phyloP scores from a whole-genome alignment of 352 stramenopile species.

The Aphanomyces euteiches region DNA sequence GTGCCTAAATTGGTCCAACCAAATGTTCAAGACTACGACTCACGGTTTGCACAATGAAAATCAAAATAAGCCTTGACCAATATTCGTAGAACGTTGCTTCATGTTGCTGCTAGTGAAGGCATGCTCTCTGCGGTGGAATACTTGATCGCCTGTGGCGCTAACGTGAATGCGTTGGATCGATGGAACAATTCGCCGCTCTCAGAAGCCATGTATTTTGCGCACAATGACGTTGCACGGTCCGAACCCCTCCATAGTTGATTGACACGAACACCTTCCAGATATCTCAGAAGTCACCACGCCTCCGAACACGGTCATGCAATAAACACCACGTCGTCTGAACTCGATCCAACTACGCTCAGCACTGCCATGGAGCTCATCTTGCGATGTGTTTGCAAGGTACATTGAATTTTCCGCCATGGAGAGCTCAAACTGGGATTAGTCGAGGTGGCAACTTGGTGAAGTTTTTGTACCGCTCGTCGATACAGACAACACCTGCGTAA shows the following conservation, averaged over 20 bases:
- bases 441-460: constrained; percentile 68
- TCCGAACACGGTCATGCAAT: constrained; percentile 57
- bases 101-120: constrained; percentile 70
- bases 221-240: constrained; percentile 65
- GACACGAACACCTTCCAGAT: not conserved
- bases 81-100: constrained; percentile 48
- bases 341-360: constrained; percentile 56
- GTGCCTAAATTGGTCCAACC: constrained; percentile 57
- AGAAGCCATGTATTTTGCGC: constrained; percentile 71
- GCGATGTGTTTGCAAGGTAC: constrained; percentile 55
- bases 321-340: constrained; percentile 49
- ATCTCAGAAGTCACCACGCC: constrained; percentile 57
- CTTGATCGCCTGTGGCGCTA: constrained; percentile 61
- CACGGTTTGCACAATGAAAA: constrained; percentile 20
- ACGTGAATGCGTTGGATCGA: constrained; percentile 74
- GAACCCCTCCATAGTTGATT: not conserved
- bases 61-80: not conserved
- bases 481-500: constrained; percentile 52
- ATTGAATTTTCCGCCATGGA: not conserved
- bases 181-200: constrained; percentile 72
- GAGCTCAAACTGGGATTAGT: constrained; percentile 32
- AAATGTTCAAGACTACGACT: constrained; percentile 71
- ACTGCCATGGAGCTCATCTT: constrained; percentile 64
- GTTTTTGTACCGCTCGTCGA: constrained; percentile 65
- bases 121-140: constrained; percentile 54